These are phyloP conservation scores for Rhazya stricta DNA, from an alignment of 257 asterid species.

Conservation along the genomic window DNA sequence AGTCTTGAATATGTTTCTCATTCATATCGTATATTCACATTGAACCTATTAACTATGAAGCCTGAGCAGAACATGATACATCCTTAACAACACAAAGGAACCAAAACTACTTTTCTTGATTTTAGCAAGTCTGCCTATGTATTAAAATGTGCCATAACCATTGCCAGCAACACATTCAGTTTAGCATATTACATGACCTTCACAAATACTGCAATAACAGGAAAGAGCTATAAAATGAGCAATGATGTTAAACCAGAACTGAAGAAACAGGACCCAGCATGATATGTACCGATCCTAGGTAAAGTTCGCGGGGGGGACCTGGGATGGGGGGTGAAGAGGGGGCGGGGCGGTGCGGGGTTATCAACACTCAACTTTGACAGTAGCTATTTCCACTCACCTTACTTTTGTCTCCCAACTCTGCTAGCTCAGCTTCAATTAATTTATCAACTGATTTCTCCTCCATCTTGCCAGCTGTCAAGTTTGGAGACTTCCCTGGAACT, in stretches of 20 bases:
- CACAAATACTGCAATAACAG: background rate
- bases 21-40: background rate
- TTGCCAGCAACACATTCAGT: background rate
- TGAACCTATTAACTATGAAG: background rate
- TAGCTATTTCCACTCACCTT: constrained; percentile 46
- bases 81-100: background rate
- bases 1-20: background rate
- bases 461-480: constrained; percentile 22
- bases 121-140: background rate
- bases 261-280: background rate
- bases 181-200: background rate
- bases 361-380: background rate
- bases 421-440: constrained; percentile 83
- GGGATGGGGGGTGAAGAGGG: no score
- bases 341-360: no score
- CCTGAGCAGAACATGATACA: background rate
- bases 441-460: constrained; percentile 69
- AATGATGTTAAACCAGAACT: background rate
- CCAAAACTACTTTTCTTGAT: background rate
- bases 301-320: no score
- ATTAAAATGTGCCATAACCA: background rate
- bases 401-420: constrained; percentile 78
- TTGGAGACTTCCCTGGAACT: constrained; percentile 26
- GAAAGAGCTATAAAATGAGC: background rate
- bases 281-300: no score